Percentiles rank a stretch among this genome's conserved stretches.
Evolutionary conservation across 2,329 filamentous ascomycete genomes (phyloP).

Genomic region (Colletotrichum chlorophyti): DNA sequence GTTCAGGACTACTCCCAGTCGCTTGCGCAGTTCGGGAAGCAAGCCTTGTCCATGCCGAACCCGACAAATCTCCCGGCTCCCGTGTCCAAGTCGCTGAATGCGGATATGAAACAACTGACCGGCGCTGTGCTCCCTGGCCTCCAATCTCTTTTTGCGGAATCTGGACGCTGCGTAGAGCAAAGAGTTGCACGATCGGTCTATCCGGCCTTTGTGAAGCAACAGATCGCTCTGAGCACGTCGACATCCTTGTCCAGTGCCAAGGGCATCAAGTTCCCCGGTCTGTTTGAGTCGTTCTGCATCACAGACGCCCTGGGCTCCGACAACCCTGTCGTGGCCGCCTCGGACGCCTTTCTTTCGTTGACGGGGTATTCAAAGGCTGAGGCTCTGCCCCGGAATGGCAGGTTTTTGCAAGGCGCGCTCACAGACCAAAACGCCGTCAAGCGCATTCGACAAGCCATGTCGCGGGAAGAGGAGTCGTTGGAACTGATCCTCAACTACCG

Average conservation of each 20-base stretch:
- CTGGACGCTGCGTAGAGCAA: conserved; percentile 51
- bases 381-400: conserved; percentile 55
- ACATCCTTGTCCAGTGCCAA: conserved; percentile 49
- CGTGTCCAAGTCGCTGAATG: conserved; percentile 48
- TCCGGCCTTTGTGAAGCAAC: conserved; percentile 59
- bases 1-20: conserved; percentile 54
- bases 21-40: conserved; percentile 50
- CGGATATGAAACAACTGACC: conserved; percentile 54
- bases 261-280: conserved; percentile 53
- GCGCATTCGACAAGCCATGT: conserved; percentile 50
- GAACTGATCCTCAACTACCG: conserved; percentile 60
- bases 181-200: conserved; percentile 54
- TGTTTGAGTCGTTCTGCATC: conserved; percentile 65
- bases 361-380: conserved; percentile 56
- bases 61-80: conserved; percentile 49
- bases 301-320: conserved; percentile 57
- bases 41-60: conserved; percentile 46
- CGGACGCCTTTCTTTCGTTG: conserved; percentile 58
- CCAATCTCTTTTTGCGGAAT: conserved; percentile 50
- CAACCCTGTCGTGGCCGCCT: conserved; percentile 56
- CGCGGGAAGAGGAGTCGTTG: conserved; percentile 49
- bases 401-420: conserved; percentile 55
- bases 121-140: conserved; percentile 52
- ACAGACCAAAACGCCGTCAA: conserved; percentile 50
- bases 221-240: conserved; percentile 53